Percentiles rank a stretch among this genome's conserved stretches.
phyloP scores from a whole-genome alignment of 2,329 filamentous ascomycete species.

The Chaetoscypha palmicola region DNA sequence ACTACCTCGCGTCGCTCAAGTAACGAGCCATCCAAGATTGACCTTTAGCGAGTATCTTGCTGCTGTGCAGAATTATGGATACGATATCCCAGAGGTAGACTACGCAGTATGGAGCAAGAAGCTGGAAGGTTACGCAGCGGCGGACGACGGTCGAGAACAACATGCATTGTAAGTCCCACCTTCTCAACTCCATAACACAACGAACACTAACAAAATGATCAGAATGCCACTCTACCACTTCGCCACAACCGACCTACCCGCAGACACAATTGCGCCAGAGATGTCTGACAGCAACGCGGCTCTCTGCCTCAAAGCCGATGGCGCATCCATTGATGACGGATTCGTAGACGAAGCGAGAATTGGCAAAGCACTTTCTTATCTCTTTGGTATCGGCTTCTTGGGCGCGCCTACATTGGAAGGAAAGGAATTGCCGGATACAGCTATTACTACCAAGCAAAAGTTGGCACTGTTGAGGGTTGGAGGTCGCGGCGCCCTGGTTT shows the following conservation, averaged over 20 bases:
- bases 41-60: constrained; percentile 70
- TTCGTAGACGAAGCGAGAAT: constrained; percentile 27
- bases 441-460: constrained; percentile 17
- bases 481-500: constrained; percentile 22
- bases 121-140: constrained; percentile 51
- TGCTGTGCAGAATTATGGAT: constrained; percentile 65
- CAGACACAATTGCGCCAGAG: constrained; percentile 61
- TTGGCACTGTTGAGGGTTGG: constrained; percentile 19
- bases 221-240: constrained; percentile 64
- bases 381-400: constrained; percentile 28
- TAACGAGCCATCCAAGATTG: constrained; percentile 72
- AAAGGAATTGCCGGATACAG: constrained; percentile 10
- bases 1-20: constrained; percentile 52
- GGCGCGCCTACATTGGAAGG: constrained; percentile 21
- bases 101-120: constrained; percentile 63
- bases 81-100: constrained; percentile 55
- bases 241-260: constrained; percentile 59
- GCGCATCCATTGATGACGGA: constrained; percentile 26
- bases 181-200: background rate
- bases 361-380: constrained; percentile 28
- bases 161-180: constrained; percentile 51
- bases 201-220: constrained; percentile 5
- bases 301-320: constrained; percentile 56
- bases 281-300: constrained; percentile 64
- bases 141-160: constrained; percentile 48